Base-by-base conservation (phyloP, 176 grass and related monocot species). In the Dactylis glomerata region DNA sequence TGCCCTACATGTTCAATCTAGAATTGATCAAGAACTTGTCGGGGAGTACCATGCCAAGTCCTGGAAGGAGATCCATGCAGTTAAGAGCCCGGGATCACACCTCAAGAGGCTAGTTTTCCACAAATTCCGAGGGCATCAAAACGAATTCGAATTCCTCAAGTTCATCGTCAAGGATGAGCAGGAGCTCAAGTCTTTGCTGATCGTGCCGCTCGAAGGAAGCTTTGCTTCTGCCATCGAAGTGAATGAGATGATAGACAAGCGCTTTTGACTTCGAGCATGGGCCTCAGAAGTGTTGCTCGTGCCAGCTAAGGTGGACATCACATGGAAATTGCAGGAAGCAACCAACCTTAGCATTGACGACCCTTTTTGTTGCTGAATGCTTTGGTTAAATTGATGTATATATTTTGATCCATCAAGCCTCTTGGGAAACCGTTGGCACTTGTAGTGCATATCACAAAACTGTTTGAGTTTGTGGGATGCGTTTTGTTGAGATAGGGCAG, bases 41-140 rank as follows among this genome's bases (percentile, higher is more conserved):
- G 3, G 5, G 44, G 44, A 46, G 44, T 2, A 3, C 14, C 14
- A 45, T 57, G 1, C 0, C 42, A 57, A 30, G 11, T 83, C 71
- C 74, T 88, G 52, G 51, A 1, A 73, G 52, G 16, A 65, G 59
- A 23, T 16, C 23, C 19, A 8, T 23, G 32, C 31, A 2, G 51
- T 75, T 6, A 23, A 64, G n/a, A 81, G 77, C 58, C 23, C 54
- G 13, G 10, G 50, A 16, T 74, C 84, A n/a, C 31, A 31, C 31
- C 31, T 81, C 31, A 86, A 81, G 19, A 54, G n/a, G 42, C 24
- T 81, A 16, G 85, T 86, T 13, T 31, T 63, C 30, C 59, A 63
- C 0, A 6, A 63, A 16, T 63, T 31, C 59, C 59, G 5, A 31
- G 59, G 59, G 26, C 12, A 16, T 31, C 59, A 8, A 63, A 63